Conservation (phyloP, 2,329 filamentous ascomycete species). For the Aspergillus sp. region DNA sequence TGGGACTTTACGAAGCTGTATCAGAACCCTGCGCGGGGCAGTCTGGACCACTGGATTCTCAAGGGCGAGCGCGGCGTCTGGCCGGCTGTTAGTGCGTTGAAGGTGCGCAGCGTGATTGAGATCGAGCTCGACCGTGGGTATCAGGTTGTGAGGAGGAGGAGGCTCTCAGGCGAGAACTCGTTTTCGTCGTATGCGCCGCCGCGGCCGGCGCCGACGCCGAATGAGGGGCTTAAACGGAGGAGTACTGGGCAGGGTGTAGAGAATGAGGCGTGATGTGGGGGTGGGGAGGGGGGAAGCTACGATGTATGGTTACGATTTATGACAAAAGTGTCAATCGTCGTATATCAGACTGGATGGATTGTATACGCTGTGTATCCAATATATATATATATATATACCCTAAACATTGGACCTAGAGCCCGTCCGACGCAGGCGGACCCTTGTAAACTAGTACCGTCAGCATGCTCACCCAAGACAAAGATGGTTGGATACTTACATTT, state of each 20-base stretch:
- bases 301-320: no score
- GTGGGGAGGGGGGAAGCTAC: no score
- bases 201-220: conserved; percentile 15
- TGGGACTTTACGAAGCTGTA: conserved; percentile 74
- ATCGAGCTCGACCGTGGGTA: conserved; percentile 84
- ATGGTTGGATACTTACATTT: no score
- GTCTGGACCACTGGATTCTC: conserved; percentile 79
- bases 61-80: conserved; percentile 85
- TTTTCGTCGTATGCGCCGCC: conserved; percentile 5
- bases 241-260: conserved; percentile 20
- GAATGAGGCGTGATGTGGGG: conserved; percentile 9
- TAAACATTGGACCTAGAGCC: not conserved
- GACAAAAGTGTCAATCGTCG: no score
- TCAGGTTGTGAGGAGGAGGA: conserved; percentile 63
- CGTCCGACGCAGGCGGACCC: conserved; percentile 25
- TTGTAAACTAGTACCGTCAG: conserved; percentile 32
- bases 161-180: conserved; percentile 24
- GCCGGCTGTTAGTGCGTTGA: conserved; percentile 80
- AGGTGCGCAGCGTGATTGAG: conserved; percentile 79
- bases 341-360: no score
- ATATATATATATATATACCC: no score
- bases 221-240: conserved; percentile 27
- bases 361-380: not conserved
- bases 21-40: conserved; percentile 75
- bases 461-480: no score